Percentiles rank a stretch among this genome's conserved stretches.
Evolutionary conservation across 306 rosid species (phyloP).

Genomic region (Sindora glabra): DNA sequence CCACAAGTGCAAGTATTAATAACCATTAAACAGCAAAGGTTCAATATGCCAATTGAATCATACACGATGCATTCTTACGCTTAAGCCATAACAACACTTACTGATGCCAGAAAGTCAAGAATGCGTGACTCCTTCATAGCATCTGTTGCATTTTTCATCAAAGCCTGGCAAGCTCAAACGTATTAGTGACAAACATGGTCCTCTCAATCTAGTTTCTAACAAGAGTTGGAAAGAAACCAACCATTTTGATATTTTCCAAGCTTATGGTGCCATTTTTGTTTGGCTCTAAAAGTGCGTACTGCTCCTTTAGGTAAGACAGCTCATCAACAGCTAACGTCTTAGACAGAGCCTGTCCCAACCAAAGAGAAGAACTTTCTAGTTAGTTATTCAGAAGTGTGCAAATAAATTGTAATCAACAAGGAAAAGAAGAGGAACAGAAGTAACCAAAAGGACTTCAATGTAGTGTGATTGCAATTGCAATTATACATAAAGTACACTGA

Average conservation of each 20-base stretch:
- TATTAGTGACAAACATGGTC: conserved; percentile 19
- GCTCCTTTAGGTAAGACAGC: conserved; percentile 59
- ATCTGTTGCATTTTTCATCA: conserved; percentile 77
- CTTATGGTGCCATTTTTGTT: conserved; percentile 66
- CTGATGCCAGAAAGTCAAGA: conserved; percentile 61
- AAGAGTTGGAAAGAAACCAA: conserved; percentile 36
- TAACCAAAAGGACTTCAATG: background rate
- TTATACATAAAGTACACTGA: conserved; percentile 25
- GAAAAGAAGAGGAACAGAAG: background rate
- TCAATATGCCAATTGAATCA: background rate
- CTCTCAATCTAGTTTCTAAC: background rate
- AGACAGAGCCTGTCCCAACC: conserved; percentile 67
- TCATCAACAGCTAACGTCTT: conserved; percentile 67
- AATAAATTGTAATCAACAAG: background rate
- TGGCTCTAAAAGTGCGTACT: conserved; percentile 69
- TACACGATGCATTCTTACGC: background rate
- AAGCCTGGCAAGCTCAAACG: conserved; percentile 43
- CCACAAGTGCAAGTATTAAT: conserved; percentile 8
- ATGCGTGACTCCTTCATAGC: conserved; percentile 89
- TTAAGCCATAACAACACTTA: conserved; percentile 28
- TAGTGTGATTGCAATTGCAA: too few species aligned
- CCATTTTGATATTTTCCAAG: conserved; percentile 80
- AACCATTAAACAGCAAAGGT: background rate
- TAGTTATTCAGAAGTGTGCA: background rate
- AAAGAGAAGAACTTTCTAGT: conserved; percentile 5